Base-by-base conservation (phyloP, 768 basidiomycete genomes). In the Termitomyces sp. region DNA sequence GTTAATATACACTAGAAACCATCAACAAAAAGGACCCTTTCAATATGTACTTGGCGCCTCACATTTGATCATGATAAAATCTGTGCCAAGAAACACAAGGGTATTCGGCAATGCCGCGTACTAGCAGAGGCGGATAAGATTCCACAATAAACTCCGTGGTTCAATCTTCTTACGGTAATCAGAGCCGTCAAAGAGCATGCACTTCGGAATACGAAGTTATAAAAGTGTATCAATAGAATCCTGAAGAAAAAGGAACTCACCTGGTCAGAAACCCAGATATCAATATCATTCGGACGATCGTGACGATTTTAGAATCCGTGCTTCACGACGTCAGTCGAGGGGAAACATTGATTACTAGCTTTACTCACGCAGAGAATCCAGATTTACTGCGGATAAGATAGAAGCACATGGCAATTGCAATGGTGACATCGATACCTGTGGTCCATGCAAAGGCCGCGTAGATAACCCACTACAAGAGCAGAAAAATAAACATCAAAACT, bases 1-100 rank as follows among this genome's bases (percentile, higher is more conserved):
- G 62, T 69, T 71, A 59, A 69, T 67, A 41, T 72, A 72, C 20
- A 71, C 71, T 72, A 48, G 20, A 48, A 39, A 30, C 47, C 9
- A 31, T n/a, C 27, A 49, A 24, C 24, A 18, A 18, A 9, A 1
- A 18, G 2, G 16, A 57, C 7, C 34, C 5, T 27, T 39, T 36
- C 11, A 24, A 24, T 22, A 12, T 4, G 4, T 42, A 27, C 15
- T 1, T 24, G 18, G 33, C 11, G 37, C 11, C 65, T 37, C 41
- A 66, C 67, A 45, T 61, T 63, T 66, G 7, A 65, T 59, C 20
- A 68, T 46, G 12, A 65, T 54, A 33, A 68, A 66, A 45, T 59
- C 39, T 42, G 65, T 59, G 15, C 62, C 63, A 12, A 68, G 56
- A 55, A 63, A 66, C 1, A 67, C 61, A 11, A 67, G 59, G 20